phyloP scores from a whole-genome alignment of 371 early-diverging fungal genomes.

The Coemansia sp. region DNA sequence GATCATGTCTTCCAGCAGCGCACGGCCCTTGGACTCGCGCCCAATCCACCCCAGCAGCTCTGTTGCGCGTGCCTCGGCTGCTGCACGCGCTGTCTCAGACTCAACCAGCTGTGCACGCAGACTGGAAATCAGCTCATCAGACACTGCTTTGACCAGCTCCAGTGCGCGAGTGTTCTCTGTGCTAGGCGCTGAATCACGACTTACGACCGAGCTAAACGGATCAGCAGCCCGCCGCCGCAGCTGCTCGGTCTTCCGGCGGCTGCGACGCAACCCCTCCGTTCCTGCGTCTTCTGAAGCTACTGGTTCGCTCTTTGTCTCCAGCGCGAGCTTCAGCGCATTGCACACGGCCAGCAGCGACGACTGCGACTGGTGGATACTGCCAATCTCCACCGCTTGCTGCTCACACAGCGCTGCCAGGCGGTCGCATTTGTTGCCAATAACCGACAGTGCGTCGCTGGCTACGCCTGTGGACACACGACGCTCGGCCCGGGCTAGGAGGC shows the following conservation, averaged over 20 bases:
- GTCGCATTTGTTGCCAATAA: conserved; percentile 44
- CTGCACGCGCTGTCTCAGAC: conserved; percentile 23
- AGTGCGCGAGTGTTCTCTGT: conserved; percentile 14
- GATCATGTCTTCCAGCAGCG: conserved; percentile 49
- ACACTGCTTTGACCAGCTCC: conserved; percentile 27
- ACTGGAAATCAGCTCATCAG: conserved; percentile 29
- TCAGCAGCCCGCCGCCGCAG: conserved; percentile 31
- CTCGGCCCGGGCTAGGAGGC: conserved; percentile 36
- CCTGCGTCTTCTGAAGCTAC: neutral
- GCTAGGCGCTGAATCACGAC: neutral
- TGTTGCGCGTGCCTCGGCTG: conserved; percentile 42
- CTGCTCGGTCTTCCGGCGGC: conserved; percentile 46
- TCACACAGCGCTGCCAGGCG: conserved; percentile 37
- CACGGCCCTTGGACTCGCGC: conserved; percentile 50
- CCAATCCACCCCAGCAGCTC: conserved; percentile 49
- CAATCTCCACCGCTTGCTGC: conserved; percentile 30
- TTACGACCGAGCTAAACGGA: conserved; percentile 16
- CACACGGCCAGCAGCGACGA: conserved; percentile 28
- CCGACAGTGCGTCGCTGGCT: conserved; percentile 35
- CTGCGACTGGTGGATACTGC: conserved; percentile 25
- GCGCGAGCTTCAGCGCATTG: conserved; percentile 17
- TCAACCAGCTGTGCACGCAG: conserved; percentile 29
- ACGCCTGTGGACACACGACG: conserved; percentile 43
- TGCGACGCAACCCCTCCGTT: conserved; percentile 18
- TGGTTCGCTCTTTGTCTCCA: neutral